These are phyloP conservation scores for Tylopilus sp. DNA, from an alignment of 1,284 basidiomycete genomes.

Conservation along the genomic window DNA sequence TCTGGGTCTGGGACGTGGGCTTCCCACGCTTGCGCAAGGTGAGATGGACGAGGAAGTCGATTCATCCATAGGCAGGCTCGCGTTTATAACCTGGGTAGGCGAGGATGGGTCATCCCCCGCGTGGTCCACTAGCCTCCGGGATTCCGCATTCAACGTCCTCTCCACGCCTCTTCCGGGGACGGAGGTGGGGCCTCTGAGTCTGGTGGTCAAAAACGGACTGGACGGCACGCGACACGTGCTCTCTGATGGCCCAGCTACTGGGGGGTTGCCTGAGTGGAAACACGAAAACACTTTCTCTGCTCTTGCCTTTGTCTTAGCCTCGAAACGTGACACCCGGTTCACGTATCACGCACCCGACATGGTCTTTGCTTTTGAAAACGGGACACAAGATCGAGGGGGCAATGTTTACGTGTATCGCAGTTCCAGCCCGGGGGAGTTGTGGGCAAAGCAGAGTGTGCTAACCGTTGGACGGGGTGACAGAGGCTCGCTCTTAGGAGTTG, in stretches of 20 bases:
- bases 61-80: slow-evolving; percentile 56
- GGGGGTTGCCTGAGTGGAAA: slow-evolving; percentile 50
- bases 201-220: slow-evolving; percentile 76
- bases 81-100: slow-evolving; percentile 61
- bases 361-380: slow-evolving; percentile 81
- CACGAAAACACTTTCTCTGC: slow-evolving; percentile 84
- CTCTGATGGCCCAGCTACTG: slow-evolving; percentile 17
- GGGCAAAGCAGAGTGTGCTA: slow-evolving; percentile 77
- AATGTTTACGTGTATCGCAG: slow-evolving; percentile 84
- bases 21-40: slow-evolving; percentile 75
- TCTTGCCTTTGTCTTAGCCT: slow-evolving; percentile 90
- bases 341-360: slow-evolving; percentile 60
- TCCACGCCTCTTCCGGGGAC: slow-evolving; percentile 59
- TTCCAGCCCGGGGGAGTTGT: slow-evolving; percentile 44
- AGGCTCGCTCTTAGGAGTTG: slow-evolving; percentile 80
- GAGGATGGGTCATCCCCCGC: slow-evolving; percentile 45
- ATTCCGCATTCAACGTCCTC: slow-evolving; percentile 50
- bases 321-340: slow-evolving; percentile 86
- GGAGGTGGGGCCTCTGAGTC: slow-evolving; percentile 35
- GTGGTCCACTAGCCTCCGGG: slow-evolving; percentile 38
- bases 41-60: slow-evolving; percentile 86
- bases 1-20: slow-evolving; percentile 56
- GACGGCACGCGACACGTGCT: slow-evolving; percentile 77
- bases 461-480: slow-evolving; percentile 62
- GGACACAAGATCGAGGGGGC: slow-evolving; percentile 57